A percentile compares a stretch with the other conserved stretches of the same genome.
These are phyloP conservation scores for Yamadazyma songkhlaensis DNA, from an alignment of 1,139 yeast genomes.

Conservation along the genomic window DNA sequence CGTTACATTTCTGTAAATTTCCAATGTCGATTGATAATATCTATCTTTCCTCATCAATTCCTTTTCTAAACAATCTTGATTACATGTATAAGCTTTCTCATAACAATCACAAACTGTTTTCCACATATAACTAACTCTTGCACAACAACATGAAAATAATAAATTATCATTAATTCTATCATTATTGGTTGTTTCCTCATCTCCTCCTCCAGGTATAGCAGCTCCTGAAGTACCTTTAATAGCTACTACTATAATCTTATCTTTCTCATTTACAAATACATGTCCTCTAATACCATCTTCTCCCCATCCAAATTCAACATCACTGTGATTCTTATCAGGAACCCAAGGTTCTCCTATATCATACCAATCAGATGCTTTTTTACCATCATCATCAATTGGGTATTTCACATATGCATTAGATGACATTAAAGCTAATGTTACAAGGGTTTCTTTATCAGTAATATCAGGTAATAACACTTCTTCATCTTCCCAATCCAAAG, in stretches of 20 bases:
- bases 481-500: conserved; percentile 55
- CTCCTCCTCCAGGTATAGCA: conserved; percentile 70
- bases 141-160: conserved; percentile 94
- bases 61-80: conserved; percentile 79
- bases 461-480: conserved; percentile 65
- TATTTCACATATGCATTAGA: conserved; percentile 86
- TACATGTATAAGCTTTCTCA: conserved; percentile 80
- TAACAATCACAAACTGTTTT: conserved; percentile 95
- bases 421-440: conserved; percentile 79
- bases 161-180: conserved; percentile 88
- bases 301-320: conserved; percentile 77
- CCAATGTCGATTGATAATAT: conserved; percentile 78
- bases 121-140: conserved; percentile 90
- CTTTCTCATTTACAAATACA: conserved; percentile 67
- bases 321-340: conserved; percentile 32
- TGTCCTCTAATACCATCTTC: conserved; percentile 87
- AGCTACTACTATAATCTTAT: conserved; percentile 71
- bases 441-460: conserved; percentile 66
- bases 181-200: conserved; percentile 69
- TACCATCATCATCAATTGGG: conserved; percentile 63
- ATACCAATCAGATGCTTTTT: conserved; percentile 68
- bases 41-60: conserved; percentile 74
- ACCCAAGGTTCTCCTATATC: conserved; percentile 68
- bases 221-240: conserved; percentile 94
- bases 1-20: conserved; percentile 73